phyloP scores from a whole-genome alignment of 495 filamentous ascomycete genomes.

The Trichoderma reesei region DNA sequence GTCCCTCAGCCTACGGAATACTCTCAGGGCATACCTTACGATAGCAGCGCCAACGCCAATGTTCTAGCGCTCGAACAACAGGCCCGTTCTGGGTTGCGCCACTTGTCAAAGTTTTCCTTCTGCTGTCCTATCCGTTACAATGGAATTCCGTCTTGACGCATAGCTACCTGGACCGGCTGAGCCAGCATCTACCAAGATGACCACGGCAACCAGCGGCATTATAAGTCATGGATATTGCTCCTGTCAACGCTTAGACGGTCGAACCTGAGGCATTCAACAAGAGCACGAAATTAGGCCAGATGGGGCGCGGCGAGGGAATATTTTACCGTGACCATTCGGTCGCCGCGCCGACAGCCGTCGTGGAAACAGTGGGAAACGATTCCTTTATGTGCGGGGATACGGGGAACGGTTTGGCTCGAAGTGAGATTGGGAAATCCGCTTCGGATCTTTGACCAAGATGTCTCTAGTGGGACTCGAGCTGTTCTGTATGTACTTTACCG shows the following conservation, averaged over 20 bases:
- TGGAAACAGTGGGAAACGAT: not conserved
- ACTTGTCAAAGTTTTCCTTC: not conserved
- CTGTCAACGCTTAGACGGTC: not conserved
- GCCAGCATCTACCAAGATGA: not conserved
- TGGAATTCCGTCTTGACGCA: no score
- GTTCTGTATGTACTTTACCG: not conserved
- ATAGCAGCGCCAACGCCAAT: not conserved
- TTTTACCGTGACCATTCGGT: not conserved
- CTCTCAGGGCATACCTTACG: not conserved
- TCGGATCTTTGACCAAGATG: not conserved
- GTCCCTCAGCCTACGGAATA: not conserved
- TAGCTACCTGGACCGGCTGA: not conserved
- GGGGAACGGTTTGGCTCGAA: no score
- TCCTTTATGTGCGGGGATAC: not conserved
- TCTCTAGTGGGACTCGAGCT: not conserved
- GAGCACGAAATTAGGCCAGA: not conserved
- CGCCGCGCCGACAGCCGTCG: not conserved
- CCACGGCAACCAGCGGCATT: slow-evolving; percentile 1
- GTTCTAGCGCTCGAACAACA: not conserved
- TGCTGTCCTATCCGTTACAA: not conserved
- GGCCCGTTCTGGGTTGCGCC: not conserved
- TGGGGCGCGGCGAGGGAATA: not conserved
- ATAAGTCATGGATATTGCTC: not conserved
- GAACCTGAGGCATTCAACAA: not conserved
- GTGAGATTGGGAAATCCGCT: not conserved